Conservation (phyloP, 306 rosid genomes). For the Gastrolobium villosum region DNA sequence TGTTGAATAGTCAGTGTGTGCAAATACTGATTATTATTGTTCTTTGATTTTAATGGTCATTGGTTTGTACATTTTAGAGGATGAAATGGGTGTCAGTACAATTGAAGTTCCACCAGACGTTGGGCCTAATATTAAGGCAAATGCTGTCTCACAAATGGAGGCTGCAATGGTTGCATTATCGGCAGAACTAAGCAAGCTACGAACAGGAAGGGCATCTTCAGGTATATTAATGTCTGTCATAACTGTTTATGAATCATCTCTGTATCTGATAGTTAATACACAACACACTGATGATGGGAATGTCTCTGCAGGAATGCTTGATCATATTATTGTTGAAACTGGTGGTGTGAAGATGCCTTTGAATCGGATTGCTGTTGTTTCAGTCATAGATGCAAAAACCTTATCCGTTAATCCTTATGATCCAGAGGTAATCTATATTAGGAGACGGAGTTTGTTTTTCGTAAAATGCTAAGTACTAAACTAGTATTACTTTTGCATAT, state of each 20-base stretch:
- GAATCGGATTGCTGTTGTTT: conserved; percentile 85
- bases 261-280: conserved; percentile 18
- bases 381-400: conserved; percentile 84
- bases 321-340: conserved; percentile 89
- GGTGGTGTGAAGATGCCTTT: conserved; percentile 85
- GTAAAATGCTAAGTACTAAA: conserved; percentile 25
- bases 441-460: conserved; percentile 13
- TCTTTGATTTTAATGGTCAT: conserved; percentile 7
- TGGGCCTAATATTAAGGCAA: conserved; percentile 79
- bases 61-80: conserved; percentile 61
- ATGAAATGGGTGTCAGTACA: conserved; percentile 65
- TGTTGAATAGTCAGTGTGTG: not conserved
- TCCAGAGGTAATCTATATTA: conserved; percentile 64
- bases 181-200: conserved; percentile 73
- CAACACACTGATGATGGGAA: not conserved
- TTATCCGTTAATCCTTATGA: conserved; percentile 90
- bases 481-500: conserved; percentile 35
- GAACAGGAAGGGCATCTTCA: conserved; percentile 96
- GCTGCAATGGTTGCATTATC: conserved; percentile 78
- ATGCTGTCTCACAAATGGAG: conserved; percentile 83
- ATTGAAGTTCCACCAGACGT: conserved; percentile 66
- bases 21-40: not conserved
- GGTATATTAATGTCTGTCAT: conserved; percentile 56
- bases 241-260: not conserved
- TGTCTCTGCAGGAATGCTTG: conserved; percentile 87